Conservation (phyloP, 2,329 filamentous ascomycete species). For the Pseudogymnoascus sp. region DNA sequence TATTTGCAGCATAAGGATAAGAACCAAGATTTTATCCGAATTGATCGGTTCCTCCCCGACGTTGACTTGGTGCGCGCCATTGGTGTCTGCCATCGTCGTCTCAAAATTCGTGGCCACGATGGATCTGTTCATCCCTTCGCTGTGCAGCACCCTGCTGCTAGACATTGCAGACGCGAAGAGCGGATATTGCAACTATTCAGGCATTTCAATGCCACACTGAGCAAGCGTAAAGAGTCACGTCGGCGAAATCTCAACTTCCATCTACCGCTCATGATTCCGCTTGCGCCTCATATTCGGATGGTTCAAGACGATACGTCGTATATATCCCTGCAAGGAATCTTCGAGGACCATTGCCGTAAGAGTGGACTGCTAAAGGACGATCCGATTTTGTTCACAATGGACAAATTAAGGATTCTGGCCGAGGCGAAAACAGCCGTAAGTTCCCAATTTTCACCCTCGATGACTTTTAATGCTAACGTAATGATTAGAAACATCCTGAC, state of each 20-base stretch:
- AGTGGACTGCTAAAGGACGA: conserved; percentile 88
- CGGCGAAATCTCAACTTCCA: conserved; percentile 94
- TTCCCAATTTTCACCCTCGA: not conserved
- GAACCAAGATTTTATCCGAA: conserved; percentile 96
- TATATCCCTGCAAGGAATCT: conserved; percentile 87
- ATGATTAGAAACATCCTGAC: conserved; percentile 55
- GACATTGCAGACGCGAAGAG: conserved; percentile 89
- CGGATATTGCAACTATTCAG: conserved; percentile 93
- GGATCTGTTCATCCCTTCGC: conserved; percentile 95
- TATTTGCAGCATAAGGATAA: conserved; percentile 97
- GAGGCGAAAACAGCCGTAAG: conserved; percentile 28
- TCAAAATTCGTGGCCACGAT: conserved; percentile 96
- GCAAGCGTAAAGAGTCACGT: conserved; percentile 89
- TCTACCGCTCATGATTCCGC: conserved; percentile 86
- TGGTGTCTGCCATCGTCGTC: conserved; percentile 79
- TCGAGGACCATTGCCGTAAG: conserved; percentile 89
- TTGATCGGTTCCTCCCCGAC: conserved; percentile 91
- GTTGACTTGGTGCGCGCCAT: conserved; percentile 88
- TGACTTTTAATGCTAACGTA: conserved; percentile 24
- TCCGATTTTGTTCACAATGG: conserved; percentile 88
- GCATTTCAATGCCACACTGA: conserved; percentile 87
- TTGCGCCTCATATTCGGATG: conserved; percentile 89
- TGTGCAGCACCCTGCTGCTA: conserved; percentile 87
- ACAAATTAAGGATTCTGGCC: conserved; percentile 72
- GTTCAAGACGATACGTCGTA: conserved; percentile 94